Conservation (phyloP, 2,329 filamentous ascomycete species). For the Cytospora piceae region DNA sequence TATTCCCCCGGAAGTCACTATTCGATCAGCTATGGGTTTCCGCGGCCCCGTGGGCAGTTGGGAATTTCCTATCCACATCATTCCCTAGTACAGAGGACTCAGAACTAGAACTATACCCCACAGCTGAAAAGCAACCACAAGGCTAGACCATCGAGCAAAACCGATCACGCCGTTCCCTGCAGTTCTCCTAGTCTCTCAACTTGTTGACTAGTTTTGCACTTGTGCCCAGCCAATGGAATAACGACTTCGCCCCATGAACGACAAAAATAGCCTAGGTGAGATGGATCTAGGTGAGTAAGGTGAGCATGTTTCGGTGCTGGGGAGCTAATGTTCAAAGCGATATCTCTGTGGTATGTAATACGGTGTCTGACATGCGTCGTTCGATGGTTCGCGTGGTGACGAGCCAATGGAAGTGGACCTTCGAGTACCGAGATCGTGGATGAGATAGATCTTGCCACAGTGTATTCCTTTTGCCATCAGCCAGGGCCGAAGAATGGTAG, state of each 20-base stretch:
- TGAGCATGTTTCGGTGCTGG: background rate
- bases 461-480: background rate
- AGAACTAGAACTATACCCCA: too few relatives aligned
- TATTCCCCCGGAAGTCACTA: too few relatives aligned
- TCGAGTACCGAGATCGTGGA: conserved; percentile 1
- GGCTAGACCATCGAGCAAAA: background rate
- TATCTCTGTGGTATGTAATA: background rate
- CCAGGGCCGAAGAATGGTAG: background rate
- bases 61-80: too few relatives aligned
- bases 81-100: too few relatives aligned
- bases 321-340: too few relatives aligned
- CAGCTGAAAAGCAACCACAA: background rate
- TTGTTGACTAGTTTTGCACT: background rate
- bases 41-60: too few relatives aligned
- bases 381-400: background rate
- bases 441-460: background rate
- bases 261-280: background rate
- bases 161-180: background rate
- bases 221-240: too few relatives aligned
- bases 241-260: background rate
- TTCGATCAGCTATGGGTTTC: too few relatives aligned
- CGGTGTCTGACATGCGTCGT: background rate
- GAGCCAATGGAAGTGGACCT: background rate
- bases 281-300: background rate
- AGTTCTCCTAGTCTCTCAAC: background rate